A percentile compares a stretch with the other conserved stretches of the same genome.
phyloP scores from a whole-genome alignment of 1,284 basidiomycete species.

The Xerocomus tenax region DNA sequence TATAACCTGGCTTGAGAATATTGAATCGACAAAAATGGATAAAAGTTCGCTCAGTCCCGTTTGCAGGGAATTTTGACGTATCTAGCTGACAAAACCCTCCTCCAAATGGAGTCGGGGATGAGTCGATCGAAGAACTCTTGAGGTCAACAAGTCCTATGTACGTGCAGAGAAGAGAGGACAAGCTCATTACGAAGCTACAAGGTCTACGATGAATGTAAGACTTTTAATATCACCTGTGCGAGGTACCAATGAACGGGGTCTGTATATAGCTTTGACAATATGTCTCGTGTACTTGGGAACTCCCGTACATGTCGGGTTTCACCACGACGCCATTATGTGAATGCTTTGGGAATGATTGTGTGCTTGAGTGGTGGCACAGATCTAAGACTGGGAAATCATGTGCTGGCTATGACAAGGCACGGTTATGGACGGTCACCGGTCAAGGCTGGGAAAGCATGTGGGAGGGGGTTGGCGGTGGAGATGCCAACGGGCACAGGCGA shows the following conservation, averaged over 20 bases:
- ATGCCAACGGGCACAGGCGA: background rate
- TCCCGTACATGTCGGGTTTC: background rate
- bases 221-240: background rate
- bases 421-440: too few species aligned
- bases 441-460: background rate
- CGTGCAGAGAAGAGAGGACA: constrained; percentile 38
- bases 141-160: constrained; percentile 46
- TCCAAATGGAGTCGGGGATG: constrained; percentile 24
- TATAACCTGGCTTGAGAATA: too few species aligned
- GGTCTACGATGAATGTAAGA: constrained; percentile 29
- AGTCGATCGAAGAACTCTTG: constrained; percentile 52
- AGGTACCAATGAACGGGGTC: constrained; percentile 6
- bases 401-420: background rate
- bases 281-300: background rate
- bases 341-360: background rate
- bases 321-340: background rate
- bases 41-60: too few species aligned
- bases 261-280: background rate
- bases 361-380: background rate
- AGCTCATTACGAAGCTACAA: constrained; percentile 43
- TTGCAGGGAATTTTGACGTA: too few species aligned
- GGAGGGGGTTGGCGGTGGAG: background rate
- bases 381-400: background rate
- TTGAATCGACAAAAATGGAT: too few species aligned
- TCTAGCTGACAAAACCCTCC: too few species aligned